Base-by-base conservation (phyloP, 2,329 filamentous ascomycete species). In the Ophiosphaerella herpotricha region DNA sequence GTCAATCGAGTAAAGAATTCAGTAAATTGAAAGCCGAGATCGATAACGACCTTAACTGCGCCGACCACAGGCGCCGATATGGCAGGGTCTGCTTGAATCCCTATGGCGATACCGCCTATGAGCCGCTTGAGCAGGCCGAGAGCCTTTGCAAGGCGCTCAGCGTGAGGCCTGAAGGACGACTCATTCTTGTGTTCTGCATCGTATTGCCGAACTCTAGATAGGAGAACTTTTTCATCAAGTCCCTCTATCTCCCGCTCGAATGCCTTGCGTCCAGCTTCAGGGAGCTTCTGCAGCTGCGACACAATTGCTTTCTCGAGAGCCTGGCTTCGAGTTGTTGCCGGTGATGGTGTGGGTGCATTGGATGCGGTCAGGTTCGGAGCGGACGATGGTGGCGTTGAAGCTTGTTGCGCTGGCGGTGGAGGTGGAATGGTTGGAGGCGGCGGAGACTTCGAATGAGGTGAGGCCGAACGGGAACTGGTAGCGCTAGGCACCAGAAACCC, bases 51-150 rank as follows among this genome's bases (percentile, higher is more conserved):
- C 34, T 55, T 40, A 7, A 64, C 45, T 18, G 52, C 43, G 42
- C 63, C 26, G 3, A 64, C 56, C 8, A 64, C 55, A n/a, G 59
- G 21, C 16, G 59, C 26, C 2, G 60, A 63, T 38, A 59, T 43
- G 11, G 52, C 56, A 24, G 60, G 60, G 37, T 37, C 47, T 4
- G 48, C 43, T 38, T 63, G 60, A 29, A 58, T 55, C 24, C 50
- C 26, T 29, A 29, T 29, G 26, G 26, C 26, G 26, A 29, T 6
- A 6, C 26, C 26, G 12, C 48, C 45, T 48, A 63, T 57, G 51
- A 62, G 54, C 18, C 50, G 56, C 18, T 66, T 50, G 11, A 66
- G 50, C 7, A 66, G 16, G 21, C 24, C 18, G 1, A 66, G 26
- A 11, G 11, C 26, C 26, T 29, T 29, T 29, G 26, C 35, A 32